Evolutionary conservation across 768 basidiomycete species (phyloP).

Genomic region (Dendrothele bispora): DNA sequence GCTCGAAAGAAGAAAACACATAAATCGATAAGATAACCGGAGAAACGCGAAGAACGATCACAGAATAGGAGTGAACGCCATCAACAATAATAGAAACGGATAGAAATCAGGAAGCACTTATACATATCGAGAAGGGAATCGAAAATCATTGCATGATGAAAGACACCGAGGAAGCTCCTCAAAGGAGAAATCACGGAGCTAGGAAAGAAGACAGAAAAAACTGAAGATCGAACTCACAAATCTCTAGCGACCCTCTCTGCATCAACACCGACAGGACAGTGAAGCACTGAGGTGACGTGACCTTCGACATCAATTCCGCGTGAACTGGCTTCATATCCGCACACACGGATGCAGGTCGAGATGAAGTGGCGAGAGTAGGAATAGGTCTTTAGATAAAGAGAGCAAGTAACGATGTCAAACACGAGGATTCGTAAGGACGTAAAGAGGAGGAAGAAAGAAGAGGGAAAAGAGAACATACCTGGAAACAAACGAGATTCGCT

Average conservation of each 20-base stretch:
- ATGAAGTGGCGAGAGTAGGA: slow-evolving; percentile 95
- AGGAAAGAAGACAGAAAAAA: background rate
- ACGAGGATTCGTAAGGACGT: background rate
- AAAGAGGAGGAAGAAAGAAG: no score
- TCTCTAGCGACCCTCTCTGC: slow-evolving; percentile 86
- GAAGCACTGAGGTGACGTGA: slow-evolving; percentile 76
- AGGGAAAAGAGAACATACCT: slow-evolving; percentile 43
- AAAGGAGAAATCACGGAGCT: slow-evolving; percentile 4
- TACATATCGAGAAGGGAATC: no score
- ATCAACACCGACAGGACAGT: slow-evolving; percentile 96
- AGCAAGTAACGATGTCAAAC: background rate
- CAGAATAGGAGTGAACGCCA: no score
- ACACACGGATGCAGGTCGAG: slow-evolving; percentile 93
- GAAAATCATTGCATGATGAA: no score
- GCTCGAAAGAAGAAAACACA: slow-evolving; percentile 42
- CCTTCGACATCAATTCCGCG: slow-evolving; percentile 83
- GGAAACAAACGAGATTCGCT: slow-evolving; percentile 95
- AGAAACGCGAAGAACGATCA: no score
- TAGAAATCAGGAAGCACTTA: no score
- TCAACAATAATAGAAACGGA: no score
- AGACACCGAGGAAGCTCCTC: no score
- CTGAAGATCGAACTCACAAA: slow-evolving; percentile 43
- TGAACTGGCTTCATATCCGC: slow-evolving; percentile 84
- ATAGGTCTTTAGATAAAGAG: slow-evolving; percentile 57
- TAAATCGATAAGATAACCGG: background rate